phyloP scores from a whole-genome alignment of 2,329 filamentous ascomycete species.

The Lecanoromycetidae sp. region DNA sequence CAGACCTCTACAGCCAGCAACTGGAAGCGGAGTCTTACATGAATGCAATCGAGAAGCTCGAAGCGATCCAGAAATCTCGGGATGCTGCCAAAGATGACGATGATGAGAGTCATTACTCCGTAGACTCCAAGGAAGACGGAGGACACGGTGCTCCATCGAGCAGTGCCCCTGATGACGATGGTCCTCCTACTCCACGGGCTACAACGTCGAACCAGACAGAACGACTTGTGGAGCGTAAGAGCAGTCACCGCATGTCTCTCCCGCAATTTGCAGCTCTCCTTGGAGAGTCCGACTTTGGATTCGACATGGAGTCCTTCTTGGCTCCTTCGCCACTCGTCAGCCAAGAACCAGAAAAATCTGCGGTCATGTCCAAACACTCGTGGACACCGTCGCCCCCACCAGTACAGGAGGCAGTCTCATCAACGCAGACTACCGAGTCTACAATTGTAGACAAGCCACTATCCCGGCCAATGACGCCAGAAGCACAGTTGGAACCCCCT shows the following conservation, averaged over 20 bases:
- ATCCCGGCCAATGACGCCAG: slow-evolving; percentile 19
- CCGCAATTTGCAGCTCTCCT: slow-evolving; percentile 40
- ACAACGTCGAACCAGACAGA: slow-evolving; percentile 12
- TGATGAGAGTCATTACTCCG: slow-evolving; percentile 47
- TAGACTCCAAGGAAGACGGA: slow-evolving; percentile 26
- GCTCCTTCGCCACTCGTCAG: slow-evolving; percentile 30
- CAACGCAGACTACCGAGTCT: background rate
- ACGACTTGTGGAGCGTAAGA: slow-evolving; percentile 9
- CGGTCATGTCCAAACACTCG: slow-evolving; percentile 24
- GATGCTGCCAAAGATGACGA: slow-evolving; percentile 35
- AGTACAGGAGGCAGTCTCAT: too few relatives aligned
- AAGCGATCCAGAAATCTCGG: slow-evolving; percentile 16
- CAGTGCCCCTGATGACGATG: slow-evolving; percentile 30
- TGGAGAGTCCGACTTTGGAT: slow-evolving; percentile 39
- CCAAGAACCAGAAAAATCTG: slow-evolving; percentile 19
- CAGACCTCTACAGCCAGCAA: slow-evolving; percentile 49
- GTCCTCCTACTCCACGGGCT: slow-evolving; percentile 36
- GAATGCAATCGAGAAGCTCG: slow-evolving; percentile 15
- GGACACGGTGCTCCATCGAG: slow-evolving; percentile 25
- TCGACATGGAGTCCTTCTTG: slow-evolving; percentile 45
- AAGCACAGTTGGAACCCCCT: slow-evolving; percentile 19
- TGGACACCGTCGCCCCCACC: too few relatives aligned
- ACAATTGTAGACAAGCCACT: background rate
- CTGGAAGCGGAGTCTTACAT: slow-evolving; percentile 25
- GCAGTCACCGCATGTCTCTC: slow-evolving; percentile 29